Base-by-base conservation (phyloP, 2,329 filamentous ascomycete genomes). In the Stagonosporopsis chrysanthemi region DNA sequence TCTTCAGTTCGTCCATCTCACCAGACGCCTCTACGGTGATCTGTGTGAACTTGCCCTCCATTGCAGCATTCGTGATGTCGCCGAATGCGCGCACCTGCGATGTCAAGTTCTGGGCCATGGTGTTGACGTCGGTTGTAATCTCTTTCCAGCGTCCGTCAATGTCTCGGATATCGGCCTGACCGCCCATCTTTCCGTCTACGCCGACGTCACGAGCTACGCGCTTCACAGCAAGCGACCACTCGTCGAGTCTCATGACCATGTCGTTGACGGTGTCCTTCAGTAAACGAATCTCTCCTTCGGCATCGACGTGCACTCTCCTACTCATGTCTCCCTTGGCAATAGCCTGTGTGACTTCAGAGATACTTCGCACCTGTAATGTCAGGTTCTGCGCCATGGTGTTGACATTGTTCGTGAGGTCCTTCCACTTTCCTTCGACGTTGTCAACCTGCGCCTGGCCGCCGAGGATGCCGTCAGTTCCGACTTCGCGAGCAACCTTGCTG, bases 1-100 rank as follows among this genome's bases (percentile, higher is more conserved):
- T 88, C 80, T 99, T 99, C 68, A 99, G 84, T 77, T 98, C 94
- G 78, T 98, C 95, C 95, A 99, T 98, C 78, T 99, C 95, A 63
- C 95, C 95, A 12, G 94, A 97, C 19, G 95, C 95, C 76, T 97
- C 93, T 17, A 99, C 94, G 44, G 95, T 96, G 75, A 99, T 87
- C 75, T 97, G 96, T 23, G 92, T 96, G 76, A 98, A 98, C 77
- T 99, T 94, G 62, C 95, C 95, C 74, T 97, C 93, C 57, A 94
- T 97, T 26, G 95, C 95, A 35, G 95, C 88, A 76, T 97, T 96
- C n/a, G 94, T 97, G 69, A 99, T 98, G 75, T 98, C 94, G 51
- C 93, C 95, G 77, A 99, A 99, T 35, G 95, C 95, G 67, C 95
- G 90, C 69, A 99, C 95, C 85, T 99, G 95, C 0, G 94, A 95